Percentiles rank a stretch among this genome's conserved stretches.
These are phyloP conservation scores for Cudoniella acicularis DNA, from an alignment of 495 filamentous ascomycete genomes.

Conservation along the genomic window DNA sequence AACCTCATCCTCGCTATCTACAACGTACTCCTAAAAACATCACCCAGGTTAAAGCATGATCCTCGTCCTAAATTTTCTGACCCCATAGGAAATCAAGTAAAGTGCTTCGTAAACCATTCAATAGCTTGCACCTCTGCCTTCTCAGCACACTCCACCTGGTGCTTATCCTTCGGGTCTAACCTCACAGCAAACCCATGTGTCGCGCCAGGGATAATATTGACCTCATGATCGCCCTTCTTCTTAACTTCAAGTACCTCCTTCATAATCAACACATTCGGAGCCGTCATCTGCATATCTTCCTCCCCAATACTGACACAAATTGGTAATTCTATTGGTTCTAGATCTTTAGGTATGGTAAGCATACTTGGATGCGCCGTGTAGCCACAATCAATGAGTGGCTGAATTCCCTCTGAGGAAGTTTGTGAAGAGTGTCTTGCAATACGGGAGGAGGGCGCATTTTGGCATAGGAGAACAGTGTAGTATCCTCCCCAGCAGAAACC, in stretches of 20 bases:
- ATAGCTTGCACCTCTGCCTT: constrained; percentile 53
- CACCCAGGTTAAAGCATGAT: too few species aligned
- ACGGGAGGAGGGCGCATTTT: constrained; percentile 19
- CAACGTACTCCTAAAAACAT: too few species aligned
- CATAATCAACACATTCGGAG: constrained; percentile 36
- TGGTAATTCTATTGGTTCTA: constrained; percentile 48
- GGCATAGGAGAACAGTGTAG: constrained; percentile 40
- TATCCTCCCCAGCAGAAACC: constrained; percentile 63
- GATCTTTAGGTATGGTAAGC: constrained; percentile 49
- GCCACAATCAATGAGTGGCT: constrained; percentile 42
- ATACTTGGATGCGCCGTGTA: constrained; percentile 53
- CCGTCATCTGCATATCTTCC: constrained; percentile 41
- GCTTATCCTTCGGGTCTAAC: constrained; percentile 39
- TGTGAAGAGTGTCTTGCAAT: not conserved
- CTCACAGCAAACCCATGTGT: constrained; percentile 60
- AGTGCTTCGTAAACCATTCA: constrained; percentile 39
- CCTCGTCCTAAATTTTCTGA: too few species aligned
- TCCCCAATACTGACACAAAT: constrained; percentile 53
- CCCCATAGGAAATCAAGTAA: too few species aligned
- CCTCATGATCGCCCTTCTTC: constrained; percentile 39
- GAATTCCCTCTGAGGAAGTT: not conserved
- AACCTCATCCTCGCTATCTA: too few species aligned
- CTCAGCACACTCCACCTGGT: constrained; percentile 39
- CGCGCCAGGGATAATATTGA: constrained; percentile 52
- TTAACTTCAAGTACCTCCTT: constrained; percentile 47